Conservation (phyloP, 345 rosid species). For the Populus pruinosa region DNA sequence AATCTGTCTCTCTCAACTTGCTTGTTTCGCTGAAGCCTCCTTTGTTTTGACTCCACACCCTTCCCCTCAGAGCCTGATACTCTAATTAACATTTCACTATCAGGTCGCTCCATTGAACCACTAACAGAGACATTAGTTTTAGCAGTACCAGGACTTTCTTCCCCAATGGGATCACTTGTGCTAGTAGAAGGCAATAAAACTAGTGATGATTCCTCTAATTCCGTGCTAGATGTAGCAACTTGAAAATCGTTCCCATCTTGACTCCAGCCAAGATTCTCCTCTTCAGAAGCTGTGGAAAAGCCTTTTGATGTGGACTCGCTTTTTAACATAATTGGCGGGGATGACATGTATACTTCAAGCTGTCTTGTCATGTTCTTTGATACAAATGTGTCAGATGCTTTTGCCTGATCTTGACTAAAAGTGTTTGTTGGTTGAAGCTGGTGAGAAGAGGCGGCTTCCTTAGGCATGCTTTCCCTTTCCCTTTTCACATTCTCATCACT, state of each 20-base stretch:
- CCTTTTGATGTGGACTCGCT: constrained; percentile 36
- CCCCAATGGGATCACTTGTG: constrained; percentile 29
- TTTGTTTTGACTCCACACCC: constrained; percentile 48
- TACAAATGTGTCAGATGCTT: constrained; percentile 25
- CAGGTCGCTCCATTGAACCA: constrained; percentile 40
- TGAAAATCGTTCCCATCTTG: constrained; percentile 27
- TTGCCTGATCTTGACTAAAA: constrained; percentile 34
- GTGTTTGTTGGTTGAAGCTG: constrained; percentile 34
- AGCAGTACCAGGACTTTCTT: constrained; percentile 39
- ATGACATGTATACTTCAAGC: constrained; percentile 34
- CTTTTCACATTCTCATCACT: constrained; percentile 46
- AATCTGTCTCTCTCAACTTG: constrained; percentile 74
- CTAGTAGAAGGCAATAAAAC: constrained; percentile 34
- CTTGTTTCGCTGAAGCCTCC: constrained; percentile 64
- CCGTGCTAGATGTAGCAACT: constrained; percentile 31
- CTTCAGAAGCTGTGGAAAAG: constrained; percentile 38
- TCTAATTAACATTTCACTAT: constrained; percentile 35
- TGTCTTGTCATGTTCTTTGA: constrained; percentile 30
- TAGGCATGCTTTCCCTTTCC: constrained; percentile 34
- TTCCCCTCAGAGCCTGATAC: constrained; percentile 32
- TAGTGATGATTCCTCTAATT: constrained; percentile 29
- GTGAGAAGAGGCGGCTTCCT: constrained; percentile 36
- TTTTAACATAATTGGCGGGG: constrained; percentile 34
- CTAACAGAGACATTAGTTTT: constrained; percentile 31
- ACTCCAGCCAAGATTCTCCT: constrained; percentile 25